These are phyloP conservation scores for Magnusiomyces tetraspermus DNA, from an alignment of 1,139 yeast species.

Conservation along the genomic window DNA sequence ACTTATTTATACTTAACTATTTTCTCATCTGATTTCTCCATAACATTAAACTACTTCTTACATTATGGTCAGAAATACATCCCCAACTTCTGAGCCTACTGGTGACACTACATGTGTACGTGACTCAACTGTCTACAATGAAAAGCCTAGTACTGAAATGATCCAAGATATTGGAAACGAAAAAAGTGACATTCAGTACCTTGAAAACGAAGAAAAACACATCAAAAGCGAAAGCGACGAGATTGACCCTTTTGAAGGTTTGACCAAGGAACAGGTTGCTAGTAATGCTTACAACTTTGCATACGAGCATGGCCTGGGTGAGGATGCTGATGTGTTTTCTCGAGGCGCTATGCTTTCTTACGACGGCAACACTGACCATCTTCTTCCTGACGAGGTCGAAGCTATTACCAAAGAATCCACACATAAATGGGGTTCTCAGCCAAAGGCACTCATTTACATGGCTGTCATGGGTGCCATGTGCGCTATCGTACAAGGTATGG, in stretches of 20 bases:
- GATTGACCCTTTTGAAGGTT: constrained; percentile 50
- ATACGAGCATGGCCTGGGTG: constrained; percentile 44
- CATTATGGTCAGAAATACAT: no score
- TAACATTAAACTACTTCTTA: no score
- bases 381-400: constrained; percentile 52
- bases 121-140: no score
- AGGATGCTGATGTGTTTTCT: constrained; percentile 51
- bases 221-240: constrained; percentile 4
- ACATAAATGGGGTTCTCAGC: constrained; percentile 55
- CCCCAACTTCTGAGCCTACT: no score
- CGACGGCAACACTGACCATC: constrained; percentile 48
- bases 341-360: constrained; percentile 73
- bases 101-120: no score
- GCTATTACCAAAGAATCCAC: constrained; percentile 44
- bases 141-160: background rate
- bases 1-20: no score
- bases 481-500: constrained; percentile 92
- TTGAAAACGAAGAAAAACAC: background rate
- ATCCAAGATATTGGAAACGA: background rate
- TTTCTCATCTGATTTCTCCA: no score
- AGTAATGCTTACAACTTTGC: constrained; percentile 68
- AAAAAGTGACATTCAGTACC: background rate
- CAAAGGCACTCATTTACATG: constrained; percentile 49
- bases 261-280: constrained; percentile 56
- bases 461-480: constrained; percentile 74